Base-by-base conservation (phyloP, 1,284 basidiomycete genomes). In the Wolfiporia cocos region DNA sequence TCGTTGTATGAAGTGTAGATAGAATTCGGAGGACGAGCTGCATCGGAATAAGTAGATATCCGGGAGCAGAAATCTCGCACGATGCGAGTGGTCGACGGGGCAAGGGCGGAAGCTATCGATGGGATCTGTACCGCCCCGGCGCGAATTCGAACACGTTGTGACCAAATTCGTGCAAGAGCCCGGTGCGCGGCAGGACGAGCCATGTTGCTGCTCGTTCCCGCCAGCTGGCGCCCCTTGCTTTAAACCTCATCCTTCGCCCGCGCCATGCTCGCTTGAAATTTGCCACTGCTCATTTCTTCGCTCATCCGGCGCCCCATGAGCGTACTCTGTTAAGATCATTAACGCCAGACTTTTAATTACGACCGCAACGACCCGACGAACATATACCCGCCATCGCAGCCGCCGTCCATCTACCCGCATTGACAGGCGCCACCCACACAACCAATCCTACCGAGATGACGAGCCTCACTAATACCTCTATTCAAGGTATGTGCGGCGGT, bases 61-160 rank as follows among this genome's bases (percentile, higher is more conserved):
- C 26, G 9, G 7, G 31, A 33, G 31, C 12, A n/a, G n/a, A n/a
- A n/a, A n/a, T n/a, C n/a, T n/a, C n/a, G n/a, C n/a, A n/a, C n/a
- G n/a, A n/a, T n/a, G n/a, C n/a, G n/a, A n/a, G n/a, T n/a, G n/a
- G n/a, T n/a, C n/a, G n/a, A n/a, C n/a, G n/a, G n/a, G n/a, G n/a
- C n/a, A n/a, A n/a, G n/a, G n/a, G 41, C 36, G 29, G 42, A 14
- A 37, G 31, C 19, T 38, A 46, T 46, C 44, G 46, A 39, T 44
- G 42, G 17, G 32, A 29, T 23, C 18, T n/a, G 29, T 31, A 44
- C 30, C 24, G 42, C 42, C 42, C 10, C 37, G 9, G 23, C 15
- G n/a, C 7, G 34, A 20, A 15, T 6, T 33, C 35, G 23, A 39
- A 19, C 47, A 49, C 47, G 47, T 49, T 49, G 37, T 35, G 29